Conservation (phyloP, 306 rosid species). For the Medicago ruthenica region DNA sequence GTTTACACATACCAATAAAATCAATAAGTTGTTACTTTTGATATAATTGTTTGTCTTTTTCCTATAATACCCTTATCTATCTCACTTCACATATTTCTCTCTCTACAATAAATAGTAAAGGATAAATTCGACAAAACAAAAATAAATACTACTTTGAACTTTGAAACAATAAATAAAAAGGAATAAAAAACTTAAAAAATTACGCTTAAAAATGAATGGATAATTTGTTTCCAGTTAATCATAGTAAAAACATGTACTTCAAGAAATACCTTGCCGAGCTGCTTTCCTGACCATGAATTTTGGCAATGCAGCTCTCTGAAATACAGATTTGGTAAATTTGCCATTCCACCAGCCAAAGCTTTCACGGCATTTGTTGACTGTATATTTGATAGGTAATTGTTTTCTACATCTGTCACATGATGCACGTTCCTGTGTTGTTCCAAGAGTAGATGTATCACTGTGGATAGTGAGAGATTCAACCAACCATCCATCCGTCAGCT, state of each 20-base stretch:
- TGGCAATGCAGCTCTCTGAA: slow-evolving; percentile 81
- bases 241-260: not conserved
- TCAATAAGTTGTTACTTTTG: not conserved
- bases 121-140: not conserved
- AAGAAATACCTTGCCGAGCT: slow-evolving; percentile 78
- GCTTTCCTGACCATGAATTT: slow-evolving; percentile 60
- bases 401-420: slow-evolving; percentile 67
- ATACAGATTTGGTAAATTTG: slow-evolving; percentile 63
- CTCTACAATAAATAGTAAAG: not conserved
- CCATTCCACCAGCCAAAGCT: slow-evolving; percentile 80
- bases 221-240: slow-evolving; percentile 5
- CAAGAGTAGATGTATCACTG: slow-evolving; percentile 55
- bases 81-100: not conserved
- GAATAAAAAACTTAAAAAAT: not conserved
- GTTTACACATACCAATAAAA: not conserved
- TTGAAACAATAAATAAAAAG: not conserved
- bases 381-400: slow-evolving; percentile 60
- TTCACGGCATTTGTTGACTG: slow-evolving; percentile 50
- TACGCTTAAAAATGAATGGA: not conserved
- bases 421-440: slow-evolving; percentile 69
- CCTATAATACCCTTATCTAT: not conserved
- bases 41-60: not conserved
- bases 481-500: slow-evolving; percentile 75
- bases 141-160: not conserved
- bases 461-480: slow-evolving; percentile 63